A percentile compares a stretch with the other conserved stretches of the same genome.
These are phyloP conservation scores for Ambrosiella beaveri DNA, from an alignment of 2,329 filamentous ascomycete genomes.

Conservation along the genomic window DNA sequence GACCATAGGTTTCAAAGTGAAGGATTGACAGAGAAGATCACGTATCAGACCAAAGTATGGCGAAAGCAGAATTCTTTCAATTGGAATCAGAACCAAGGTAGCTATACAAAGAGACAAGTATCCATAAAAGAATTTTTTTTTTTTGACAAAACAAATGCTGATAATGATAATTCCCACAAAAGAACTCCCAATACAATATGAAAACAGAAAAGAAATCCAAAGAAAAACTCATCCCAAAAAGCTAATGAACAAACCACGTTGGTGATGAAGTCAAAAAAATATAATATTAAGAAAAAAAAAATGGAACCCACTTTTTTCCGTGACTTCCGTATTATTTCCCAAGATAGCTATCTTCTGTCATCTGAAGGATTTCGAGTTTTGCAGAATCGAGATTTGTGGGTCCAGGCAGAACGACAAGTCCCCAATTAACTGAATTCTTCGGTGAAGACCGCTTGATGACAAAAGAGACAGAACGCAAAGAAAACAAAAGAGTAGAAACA, in stretches of 20 bases:
- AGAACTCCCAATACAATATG: background rate
- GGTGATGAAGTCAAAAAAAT: slow-evolving; percentile 13
- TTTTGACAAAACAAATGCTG: background rate
- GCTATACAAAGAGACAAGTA: background rate
- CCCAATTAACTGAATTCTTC: background rate
- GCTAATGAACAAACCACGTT: slow-evolving; percentile 4
- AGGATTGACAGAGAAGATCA: no score
- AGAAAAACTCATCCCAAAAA: slow-evolving; percentile 6
- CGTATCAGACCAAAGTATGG: no score
- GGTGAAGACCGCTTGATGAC: background rate
- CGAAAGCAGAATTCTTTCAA: no score
- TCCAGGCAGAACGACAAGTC: background rate
- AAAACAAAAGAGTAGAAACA: background rate
- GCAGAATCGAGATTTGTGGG: background rate
- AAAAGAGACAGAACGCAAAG: background rate
- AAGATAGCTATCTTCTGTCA: background rate
- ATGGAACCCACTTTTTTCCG: background rate
- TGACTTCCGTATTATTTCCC: background rate
- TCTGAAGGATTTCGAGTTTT: background rate
- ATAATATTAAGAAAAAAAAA: background rate
- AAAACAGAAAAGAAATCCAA: slow-evolving; percentile 3
- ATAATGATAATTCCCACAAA: background rate
- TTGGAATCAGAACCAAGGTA: no score
- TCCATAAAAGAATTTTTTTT: no score
- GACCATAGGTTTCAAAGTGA: no score